phyloP scores from a whole-genome alignment of 2,329 filamentous ascomycete genomes.

The Periconia sp. region DNA sequence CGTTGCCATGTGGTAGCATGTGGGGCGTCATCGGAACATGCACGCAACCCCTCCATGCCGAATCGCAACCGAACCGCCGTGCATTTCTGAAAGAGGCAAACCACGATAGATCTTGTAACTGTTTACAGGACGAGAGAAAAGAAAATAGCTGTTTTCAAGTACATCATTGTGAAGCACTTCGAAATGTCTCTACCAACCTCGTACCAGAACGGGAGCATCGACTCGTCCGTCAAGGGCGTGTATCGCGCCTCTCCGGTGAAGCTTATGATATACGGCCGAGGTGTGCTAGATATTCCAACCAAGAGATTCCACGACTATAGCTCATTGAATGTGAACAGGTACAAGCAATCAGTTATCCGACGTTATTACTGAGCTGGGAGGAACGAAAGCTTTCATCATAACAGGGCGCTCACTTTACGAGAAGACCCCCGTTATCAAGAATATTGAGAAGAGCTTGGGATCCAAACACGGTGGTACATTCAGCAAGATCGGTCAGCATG shows the following conservation, averaged over 20 bases:
- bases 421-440: conserved; percentile 57
- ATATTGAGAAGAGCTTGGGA: conserved; percentile 53
- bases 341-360: conserved; percentile 36
- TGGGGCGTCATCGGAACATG: conserved; percentile 27
- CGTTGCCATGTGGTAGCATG: conserved; percentile 12
- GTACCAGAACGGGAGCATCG: conserved; percentile 37
- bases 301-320: neutral
- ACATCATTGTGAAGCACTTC: neutral
- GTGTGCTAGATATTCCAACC: conserved; percentile 10
- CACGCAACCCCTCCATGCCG: conserved; percentile 28
- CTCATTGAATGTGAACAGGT: conserved; percentile 16
- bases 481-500: conserved; percentile 58
- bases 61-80: conserved; percentile 14
- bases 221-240: conserved; percentile 34
- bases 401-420: conserved; percentile 57
- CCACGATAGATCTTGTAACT: neutral
- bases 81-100: neutral
- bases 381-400: conserved; percentile 58
- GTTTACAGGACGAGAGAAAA: neutral
- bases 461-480: conserved; percentile 56
- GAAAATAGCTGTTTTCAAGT: neutral
- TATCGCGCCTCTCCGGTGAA: conserved; percentile 41
- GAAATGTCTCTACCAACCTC: conserved; percentile 38
- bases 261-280: conserved; percentile 42
- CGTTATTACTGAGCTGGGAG: conserved; percentile 35